These are phyloP conservation scores for Lachancea fermentati DNA, from an alignment of 805 yeast genomes.

Conservation along the genomic window DNA sequence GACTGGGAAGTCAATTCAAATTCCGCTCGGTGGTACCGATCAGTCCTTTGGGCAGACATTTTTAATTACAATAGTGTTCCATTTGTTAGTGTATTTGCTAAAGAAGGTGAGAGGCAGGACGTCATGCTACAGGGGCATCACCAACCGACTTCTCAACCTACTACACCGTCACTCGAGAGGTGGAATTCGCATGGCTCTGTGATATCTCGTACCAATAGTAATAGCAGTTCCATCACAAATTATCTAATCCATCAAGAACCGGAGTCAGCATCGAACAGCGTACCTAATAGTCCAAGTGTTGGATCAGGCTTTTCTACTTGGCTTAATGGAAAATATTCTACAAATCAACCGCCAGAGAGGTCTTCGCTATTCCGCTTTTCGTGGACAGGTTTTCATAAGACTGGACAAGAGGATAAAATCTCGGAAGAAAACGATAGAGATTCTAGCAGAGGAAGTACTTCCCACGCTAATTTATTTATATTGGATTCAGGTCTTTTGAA, in stretches of 20 bases:
- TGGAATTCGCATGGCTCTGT: slow-evolving; percentile 26
- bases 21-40: slow-evolving; percentile 21
- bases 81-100: slow-evolving; percentile 4
- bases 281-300: slow-evolving; percentile 52
- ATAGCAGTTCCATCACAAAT: slow-evolving; percentile 10
- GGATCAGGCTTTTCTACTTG: slow-evolving; percentile 49
- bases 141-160: slow-evolving; percentile 11
- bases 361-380: slow-evolving; percentile 37
- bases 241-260: slow-evolving; percentile 25
- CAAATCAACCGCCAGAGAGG: slow-evolving; percentile 55
- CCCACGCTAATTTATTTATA: slow-evolving; percentile 16
- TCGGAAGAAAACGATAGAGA: slow-evolving; percentile 15
- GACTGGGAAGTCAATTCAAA: slow-evolving; percentile 11
- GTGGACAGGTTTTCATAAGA: slow-evolving; percentile 32
- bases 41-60: slow-evolving; percentile 26
- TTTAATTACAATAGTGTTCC: slow-evolving; percentile 16
- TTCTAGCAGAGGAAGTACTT: slow-evolving; percentile 10
- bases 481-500: slow-evolving; percentile 30
- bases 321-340: slow-evolving; percentile 51
- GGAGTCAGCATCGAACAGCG: slow-evolving; percentile 51
- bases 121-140: slow-evolving; percentile 4
- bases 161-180: slow-evolving; percentile 25
- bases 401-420: slow-evolving; percentile 16
- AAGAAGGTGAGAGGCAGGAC: slow-evolving; percentile 2
- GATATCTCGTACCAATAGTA: slow-evolving; percentile 27